Evolutionary conservation across 202 grass and related monocot species (phyloP), one percentile per base, ranked within the genome.

Genomic region (Elaeis oleifera): DNA sequence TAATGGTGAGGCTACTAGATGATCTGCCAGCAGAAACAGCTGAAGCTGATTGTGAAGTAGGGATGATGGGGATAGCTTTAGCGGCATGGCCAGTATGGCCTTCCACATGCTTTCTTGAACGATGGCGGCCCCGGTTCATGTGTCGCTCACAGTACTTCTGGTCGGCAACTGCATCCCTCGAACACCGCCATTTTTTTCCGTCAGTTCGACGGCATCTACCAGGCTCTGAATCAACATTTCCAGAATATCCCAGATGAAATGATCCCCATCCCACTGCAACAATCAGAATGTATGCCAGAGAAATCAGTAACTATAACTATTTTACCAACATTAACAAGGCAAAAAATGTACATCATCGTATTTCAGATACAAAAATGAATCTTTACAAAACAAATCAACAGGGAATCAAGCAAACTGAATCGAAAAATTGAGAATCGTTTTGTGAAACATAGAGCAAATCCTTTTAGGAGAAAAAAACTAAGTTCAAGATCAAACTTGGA

Each of bases 71-170:
- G 49, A 58, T 78, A 3, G 36, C 68, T 65, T 78, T 84, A 15
- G 59, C 58, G 20, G 58, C 27, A 72, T 63, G 50, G 50, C 59
- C 58, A 54, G 19, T 54, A 20, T 66, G 83, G 81, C 72, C 66
- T 96, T 96, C 90, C 90, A 96, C 90, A 90, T 83, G 90, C 90
- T 96, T 96, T 96, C 90, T 96, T 96, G 90, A 96, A 87, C 86
- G 83, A 65, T 90, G 64, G 75, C 78, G 70, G 54, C 78, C 80
- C 50, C 83, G 80, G 68, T 96, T 96, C 49, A 96, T 74, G 70
- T 96, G 90, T 63, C 86, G 86, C 78, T 96, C 86, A 2, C 90
- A 96, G 59, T 96, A 95, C 67, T 87, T 95, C 28, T 88, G 83
- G 44, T 95, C 86, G 11, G 65, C 75, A 48, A 90, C 81, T 53